Evolutionary conservation across 768 basidiomycete species (phyloP), one percentile per base, ranked within the genome.

Genomic region (Hortiboletus campestris): DNA sequence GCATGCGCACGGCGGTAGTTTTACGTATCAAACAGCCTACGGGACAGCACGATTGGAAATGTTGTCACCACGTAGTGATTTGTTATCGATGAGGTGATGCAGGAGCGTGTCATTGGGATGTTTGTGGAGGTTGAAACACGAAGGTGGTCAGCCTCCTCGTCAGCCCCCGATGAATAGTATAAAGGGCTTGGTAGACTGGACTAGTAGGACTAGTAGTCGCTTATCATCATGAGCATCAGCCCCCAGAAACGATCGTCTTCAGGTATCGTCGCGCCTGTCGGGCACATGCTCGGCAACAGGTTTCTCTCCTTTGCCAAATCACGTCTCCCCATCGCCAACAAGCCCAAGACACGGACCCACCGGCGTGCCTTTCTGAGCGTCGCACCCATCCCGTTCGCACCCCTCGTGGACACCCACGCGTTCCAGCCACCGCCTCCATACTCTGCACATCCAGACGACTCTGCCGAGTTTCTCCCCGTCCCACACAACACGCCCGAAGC

Each of bases 401-500:
- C 70, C 20, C 59, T 63, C 25, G 58, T 70, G 34, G 69, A 70
- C 46, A 60, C 55, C 1, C 59, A 70, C 3, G 53, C 43, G 4
- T 70, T 70, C 59, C 66, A 59, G 35, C 67, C 63, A 8, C 69
- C 70, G 2, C 67, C 65, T 0, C 59, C 67, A 0, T 69, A 67
- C 56, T 55, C 65, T 29, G 57, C 41, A 5, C 50, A 22, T 19
- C 49, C 55, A 2, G 48, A 57, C 44, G 58, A 58, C 22, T n/a
- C 60, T 6, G 35, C 48, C 39, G 54, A 50, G 7, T 46, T 48
- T 40, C 60, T 62, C 7, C 58, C 34, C 11, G 70, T 70, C 0
- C 68, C 70, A 2, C 58, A 70, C 57, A 70, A 72, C 52, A 72
- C 63, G 7, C 68, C 68, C 3, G 62, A 58, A 22, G 31, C n/a